Conservation (phyloP, 129 eudicot genomes). For the Escallonia herrerae region DNA sequence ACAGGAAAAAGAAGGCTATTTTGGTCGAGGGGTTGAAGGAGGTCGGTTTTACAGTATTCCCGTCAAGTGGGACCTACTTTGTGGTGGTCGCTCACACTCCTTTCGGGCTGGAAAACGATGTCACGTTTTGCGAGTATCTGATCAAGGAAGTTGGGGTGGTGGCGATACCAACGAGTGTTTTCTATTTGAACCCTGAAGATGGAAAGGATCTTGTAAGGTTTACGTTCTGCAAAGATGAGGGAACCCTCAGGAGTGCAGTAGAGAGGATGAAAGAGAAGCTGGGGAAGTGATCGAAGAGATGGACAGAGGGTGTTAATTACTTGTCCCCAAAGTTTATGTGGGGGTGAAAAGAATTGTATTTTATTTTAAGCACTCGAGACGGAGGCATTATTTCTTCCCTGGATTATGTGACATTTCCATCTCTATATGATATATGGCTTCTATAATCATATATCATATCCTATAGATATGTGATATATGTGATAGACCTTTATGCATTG, state of each 20-base stretch:
- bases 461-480: too few relatives aligned
- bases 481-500: too few relatives aligned
- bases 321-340: too few relatives aligned
- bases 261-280: constrained; percentile 83
- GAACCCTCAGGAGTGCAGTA: constrained; percentile 79
- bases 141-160: constrained; percentile 98
- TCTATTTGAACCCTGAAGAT: constrained; percentile 76
- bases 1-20: constrained; percentile 67
- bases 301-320: too few relatives aligned
- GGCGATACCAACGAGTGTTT: constrained; percentile 97
- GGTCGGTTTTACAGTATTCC: constrained; percentile 81
- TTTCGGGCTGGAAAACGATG: constrained; percentile 69
- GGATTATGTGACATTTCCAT: too few relatives aligned
- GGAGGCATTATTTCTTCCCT: too few relatives aligned
- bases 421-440: too few relatives aligned
- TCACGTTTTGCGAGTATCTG: constrained; percentile 81
- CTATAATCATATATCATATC: too few relatives aligned
- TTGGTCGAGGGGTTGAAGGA: constrained; percentile 74
- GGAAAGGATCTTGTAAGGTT: constrained; percentile 93
- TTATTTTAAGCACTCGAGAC: too few relatives aligned
- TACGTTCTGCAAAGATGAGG: constrained; percentile 96
- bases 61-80: constrained; percentile 95
- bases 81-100: constrained; percentile 92
- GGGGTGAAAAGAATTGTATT: too few relatives aligned
- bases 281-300: constrained; percentile 15